Evolutionary conservation across 2,329 filamentous ascomycete genomes (phyloP).

Genomic region (Venturia asperata): DNA sequence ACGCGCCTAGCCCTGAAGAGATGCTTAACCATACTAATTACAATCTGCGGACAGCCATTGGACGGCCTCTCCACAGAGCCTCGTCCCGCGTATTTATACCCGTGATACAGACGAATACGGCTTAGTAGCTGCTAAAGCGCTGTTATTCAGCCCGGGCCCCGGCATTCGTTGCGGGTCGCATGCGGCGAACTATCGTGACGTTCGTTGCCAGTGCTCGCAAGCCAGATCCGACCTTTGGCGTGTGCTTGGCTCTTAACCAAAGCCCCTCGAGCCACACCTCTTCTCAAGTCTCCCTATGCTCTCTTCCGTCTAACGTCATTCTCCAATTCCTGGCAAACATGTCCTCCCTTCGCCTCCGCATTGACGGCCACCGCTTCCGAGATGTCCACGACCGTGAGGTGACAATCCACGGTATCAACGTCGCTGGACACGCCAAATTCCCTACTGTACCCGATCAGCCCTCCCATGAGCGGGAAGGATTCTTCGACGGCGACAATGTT

Average conservation of each 20-base stretch:
- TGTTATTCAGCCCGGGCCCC: not conserved
- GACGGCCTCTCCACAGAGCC: not conserved
- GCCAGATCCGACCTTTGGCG: not conserved
- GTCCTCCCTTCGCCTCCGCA: slow-evolving; percentile 67
- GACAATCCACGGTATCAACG: slow-evolving; percentile 86
- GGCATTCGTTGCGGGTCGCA: not conserved
- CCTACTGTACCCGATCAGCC: slow-evolving; percentile 74
- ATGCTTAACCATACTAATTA: not conserved
- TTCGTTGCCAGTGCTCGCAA: not conserved
- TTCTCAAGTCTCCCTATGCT: not conserved
- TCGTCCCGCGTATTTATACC: not conserved
- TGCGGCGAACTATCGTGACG: slow-evolving; percentile 6
- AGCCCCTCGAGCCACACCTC: not conserved
- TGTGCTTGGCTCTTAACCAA: not conserved
- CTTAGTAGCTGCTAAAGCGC: not conserved
- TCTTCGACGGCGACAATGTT: slow-evolving; percentile 89
- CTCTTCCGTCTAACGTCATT: not conserved
- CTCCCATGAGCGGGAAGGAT: slow-evolving; percentile 68
- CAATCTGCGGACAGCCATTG: not conserved
- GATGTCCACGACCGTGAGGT: slow-evolving; percentile 78
- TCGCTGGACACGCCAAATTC: slow-evolving; percentile 83
- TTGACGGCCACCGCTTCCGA: slow-evolving; percentile 79
- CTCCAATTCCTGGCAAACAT: slow-evolving; percentile 40
- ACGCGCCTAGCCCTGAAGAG: not conserved
- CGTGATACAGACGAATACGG: not conserved